A percentile compares a stretch with the other conserved stretches of the same genome.
Evolutionary conservation across 495 filamentous ascomycete genomes (phyloP).

Genomic region (Penicillium waksmanii): DNA sequence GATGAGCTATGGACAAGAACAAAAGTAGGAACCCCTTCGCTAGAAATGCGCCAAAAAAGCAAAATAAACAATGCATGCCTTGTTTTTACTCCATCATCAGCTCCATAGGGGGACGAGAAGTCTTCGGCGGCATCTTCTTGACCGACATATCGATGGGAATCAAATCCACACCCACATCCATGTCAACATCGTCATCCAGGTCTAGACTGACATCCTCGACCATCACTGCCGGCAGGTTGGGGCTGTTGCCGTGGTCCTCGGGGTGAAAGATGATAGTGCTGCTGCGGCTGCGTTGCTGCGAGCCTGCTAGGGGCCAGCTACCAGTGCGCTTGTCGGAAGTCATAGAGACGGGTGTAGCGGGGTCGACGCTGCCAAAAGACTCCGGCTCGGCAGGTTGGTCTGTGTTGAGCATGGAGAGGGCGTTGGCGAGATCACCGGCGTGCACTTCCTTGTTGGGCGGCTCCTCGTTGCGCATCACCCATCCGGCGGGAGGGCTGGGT

Average conservation of each 20-base stretch:
- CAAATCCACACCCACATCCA: constrained; percentile 44
- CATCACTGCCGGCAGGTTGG: constrained; percentile 82
- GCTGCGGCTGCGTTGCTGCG: constrained; percentile 58
- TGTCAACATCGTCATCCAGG: constrained; percentile 43
- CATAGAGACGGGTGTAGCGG: constrained; percentile 42
- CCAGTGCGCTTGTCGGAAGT: constrained; percentile 43
- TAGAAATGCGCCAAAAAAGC: constrained; percentile 17
- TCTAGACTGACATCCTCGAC: constrained; percentile 84
- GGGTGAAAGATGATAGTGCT: constrained; percentile 78
- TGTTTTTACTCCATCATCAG: constrained; percentile 76
- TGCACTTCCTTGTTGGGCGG: constrained; percentile 94
- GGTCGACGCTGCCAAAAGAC: constrained; percentile 25
- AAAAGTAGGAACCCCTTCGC: background rate
- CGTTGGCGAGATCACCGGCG: constrained; percentile 83
- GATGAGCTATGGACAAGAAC: background rate
- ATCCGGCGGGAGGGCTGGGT: constrained; percentile 87
- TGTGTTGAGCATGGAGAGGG: constrained; percentile 69
- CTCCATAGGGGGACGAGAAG: constrained; percentile 84
- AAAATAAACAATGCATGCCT: constrained; percentile 20
- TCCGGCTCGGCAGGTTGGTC: constrained; percentile 26
- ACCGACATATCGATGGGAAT: constrained; percentile 48
- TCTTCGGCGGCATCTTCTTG: constrained; percentile 71
- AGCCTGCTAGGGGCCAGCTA: constrained; percentile 40
- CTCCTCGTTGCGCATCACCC: constrained; percentile 87
- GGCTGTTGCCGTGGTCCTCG: constrained; percentile 71